phyloP scores from a whole-genome alignment of 768 basidiomycete genomes.

The Hydnomerulius pinastri region DNA sequence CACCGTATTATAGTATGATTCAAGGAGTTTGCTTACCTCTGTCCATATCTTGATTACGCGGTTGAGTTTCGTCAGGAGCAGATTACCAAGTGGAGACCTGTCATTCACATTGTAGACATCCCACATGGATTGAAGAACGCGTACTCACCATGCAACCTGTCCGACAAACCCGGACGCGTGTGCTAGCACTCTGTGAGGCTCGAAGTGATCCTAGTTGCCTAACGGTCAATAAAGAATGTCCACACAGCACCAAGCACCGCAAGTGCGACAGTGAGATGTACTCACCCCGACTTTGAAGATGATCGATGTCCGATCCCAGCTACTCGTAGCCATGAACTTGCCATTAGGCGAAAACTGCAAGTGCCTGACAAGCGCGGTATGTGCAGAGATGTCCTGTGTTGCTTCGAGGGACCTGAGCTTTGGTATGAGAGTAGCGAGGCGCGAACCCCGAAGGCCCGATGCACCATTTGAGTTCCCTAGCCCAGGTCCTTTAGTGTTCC shows the following conservation, averaged over 20 bases:
- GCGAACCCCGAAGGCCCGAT: constrained; percentile 45
- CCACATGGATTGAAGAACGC: not conserved
- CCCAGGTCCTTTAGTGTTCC: not conserved
- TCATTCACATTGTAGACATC: not conserved
- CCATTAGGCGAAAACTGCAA: constrained; percentile 80
- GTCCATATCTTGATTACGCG: constrained; percentile 74
- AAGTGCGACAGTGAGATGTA: not conserved
- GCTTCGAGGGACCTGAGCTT: constrained; percentile 54
- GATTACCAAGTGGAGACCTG: constrained; percentile 66
- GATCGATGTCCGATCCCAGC: constrained; percentile 72
- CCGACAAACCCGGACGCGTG: constrained; percentile 74
- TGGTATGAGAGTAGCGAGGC: constrained; percentile 57
- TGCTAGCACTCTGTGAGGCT: constrained; percentile 61
- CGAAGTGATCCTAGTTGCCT: constrained; percentile 51
- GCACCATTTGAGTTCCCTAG: constrained; percentile 4
- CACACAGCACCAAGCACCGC: not conserved
- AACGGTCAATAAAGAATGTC: not conserved
- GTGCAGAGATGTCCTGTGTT: constrained; percentile 63
- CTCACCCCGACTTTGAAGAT: constrained; percentile 67
- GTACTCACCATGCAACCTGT: constrained; percentile 68
- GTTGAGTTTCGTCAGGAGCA: constrained; percentile 63
- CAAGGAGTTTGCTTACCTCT: constrained; percentile 41
- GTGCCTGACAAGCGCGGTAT: constrained; percentile 68
- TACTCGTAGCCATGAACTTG: constrained; percentile 64
- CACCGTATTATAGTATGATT: not conserved